These are phyloP conservation scores for Solanum rostratum DNA, from an alignment of 257 asterid genomes.

Conservation along the genomic window DNA sequence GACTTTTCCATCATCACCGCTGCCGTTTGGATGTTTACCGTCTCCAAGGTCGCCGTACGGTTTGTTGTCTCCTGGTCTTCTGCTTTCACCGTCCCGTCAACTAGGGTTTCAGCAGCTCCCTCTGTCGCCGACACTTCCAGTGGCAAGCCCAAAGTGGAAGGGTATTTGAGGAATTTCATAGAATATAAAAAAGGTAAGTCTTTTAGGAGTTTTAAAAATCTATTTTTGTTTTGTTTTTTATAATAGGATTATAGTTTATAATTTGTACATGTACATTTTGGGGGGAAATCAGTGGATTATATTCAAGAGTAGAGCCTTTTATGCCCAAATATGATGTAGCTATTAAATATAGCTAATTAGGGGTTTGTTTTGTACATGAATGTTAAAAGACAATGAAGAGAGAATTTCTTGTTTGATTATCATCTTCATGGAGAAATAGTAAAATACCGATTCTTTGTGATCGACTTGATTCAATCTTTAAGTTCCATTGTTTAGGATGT, in stretches of 20 bases:
- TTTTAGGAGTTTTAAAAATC: conserved; percentile 11
- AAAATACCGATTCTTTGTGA: neutral
- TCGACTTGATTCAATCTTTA: neutral
- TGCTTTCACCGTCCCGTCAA: conserved; percentile 62
- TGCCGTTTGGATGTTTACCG: conserved; percentile 44
- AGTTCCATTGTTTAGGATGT: neutral
- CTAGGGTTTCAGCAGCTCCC: conserved; percentile 71
- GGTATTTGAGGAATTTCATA: conserved; percentile 22
- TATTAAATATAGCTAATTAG: conserved; percentile 6
- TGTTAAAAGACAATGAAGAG: conserved; percentile 18
- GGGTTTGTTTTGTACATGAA: conserved; percentile 34
- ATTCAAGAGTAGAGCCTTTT: neutral
- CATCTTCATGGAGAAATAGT: neutral
- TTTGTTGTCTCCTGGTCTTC: conserved; percentile 25
- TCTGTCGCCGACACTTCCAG: conserved; percentile 62
- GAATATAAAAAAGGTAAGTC: conserved; percentile 30
- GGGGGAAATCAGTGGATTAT: conserved; percentile 7
- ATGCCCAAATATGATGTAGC: conserved; percentile 1
- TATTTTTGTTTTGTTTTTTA: neutral
- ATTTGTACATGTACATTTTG: conserved; percentile 41
- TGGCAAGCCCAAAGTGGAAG: conserved; percentile 66
- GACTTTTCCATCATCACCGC: conserved; percentile 27
- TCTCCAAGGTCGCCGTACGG: conserved; percentile 43
- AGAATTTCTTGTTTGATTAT: neutral
- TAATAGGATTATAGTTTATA: conserved; percentile 15